Evolutionary conservation across 2,329 filamentous ascomycete species (phyloP), one percentile per base, ranked within the genome.

Genomic region (Alternaria incomplexa): DNA sequence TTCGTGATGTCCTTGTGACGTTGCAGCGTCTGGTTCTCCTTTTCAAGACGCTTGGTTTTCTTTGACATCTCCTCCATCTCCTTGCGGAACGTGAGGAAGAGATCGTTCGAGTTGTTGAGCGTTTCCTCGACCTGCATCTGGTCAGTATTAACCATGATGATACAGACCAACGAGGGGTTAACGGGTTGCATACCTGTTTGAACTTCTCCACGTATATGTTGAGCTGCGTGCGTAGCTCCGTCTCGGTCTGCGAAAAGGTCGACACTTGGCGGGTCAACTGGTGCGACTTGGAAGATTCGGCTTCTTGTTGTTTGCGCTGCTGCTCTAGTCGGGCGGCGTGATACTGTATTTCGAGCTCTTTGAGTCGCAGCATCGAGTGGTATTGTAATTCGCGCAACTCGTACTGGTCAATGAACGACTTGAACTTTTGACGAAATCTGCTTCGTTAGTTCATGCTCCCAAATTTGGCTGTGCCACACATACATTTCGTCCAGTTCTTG

Each of bases 51-150:
- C 81, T 97, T 97, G 6, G 95, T 97, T 84, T 98, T 98, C 84
- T 97, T 97, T 1, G 94, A 97, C 94, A 98, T 98, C 77, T 98
- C 96, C 82, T 98, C 96, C 94, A 98, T 98, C 82, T 98, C 96
- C 83, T 97, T 97, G 58, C 95, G 89, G 82, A 98, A 98, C 1
- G 96, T 97, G 70, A 97, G 85, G 81, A 98, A 98, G 57, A 98
- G 85, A 79, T 98, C 96, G 83, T 98, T 98, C 81, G 93, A 97
- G 79, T 97, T 98, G 82, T 97, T 98, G 55, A 98, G 87, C 40
- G 95, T 98, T 82, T 98, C 96, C 87, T 98, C 95, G 78, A 98
- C 95, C 95, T 98, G 84, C 82, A 81, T 78, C 79, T 81, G 81
- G 85, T 85, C 85, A 80, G 76, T 79, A 81, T 78, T 79, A 79